Evolutionary conservation across 257 asterid species (phyloP), one percentile per base, ranked within the genome.

Genomic region (Capsicum baccatum): DNA sequence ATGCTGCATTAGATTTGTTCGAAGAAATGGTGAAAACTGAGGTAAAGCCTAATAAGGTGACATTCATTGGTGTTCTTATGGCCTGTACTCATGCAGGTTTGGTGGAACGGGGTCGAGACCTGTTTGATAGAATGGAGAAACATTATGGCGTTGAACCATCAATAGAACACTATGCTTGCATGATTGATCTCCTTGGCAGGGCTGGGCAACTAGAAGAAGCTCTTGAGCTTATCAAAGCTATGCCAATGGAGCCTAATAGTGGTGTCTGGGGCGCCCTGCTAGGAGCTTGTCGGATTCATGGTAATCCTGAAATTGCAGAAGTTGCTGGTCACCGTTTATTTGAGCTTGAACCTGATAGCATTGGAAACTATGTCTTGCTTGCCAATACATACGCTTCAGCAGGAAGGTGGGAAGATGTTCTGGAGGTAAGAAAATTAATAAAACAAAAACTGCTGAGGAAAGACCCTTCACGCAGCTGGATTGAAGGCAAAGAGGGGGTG

Each of bases 191-290:
- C 81, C 85, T 92, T 9, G 93, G 95, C 50, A 88, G 94, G 91
- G 88, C 91, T 0, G 98, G 99, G 9, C 80, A 78, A 68, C 87
- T 93, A 60, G 87, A 93, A 33, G 93, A 93, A 81, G 97, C 97
- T 5, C 87, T 91, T 0, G 50, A 86, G 19, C 89, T 96, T 26
- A 88, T 92, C 26, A 80, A 62, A 85, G 84, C 83, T 8, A 92
- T 94, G 99, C 94, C 97, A 6, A 85, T 91, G 84, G 91, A 91
- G 78, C 90, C 99, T 74, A 86, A 86, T 83, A 95, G 94, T 2
- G 88, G 95, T 52, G 84, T 93, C 8, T 94, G 99, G 99, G 98
- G 99, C 48, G 97, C 98, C 86, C 90, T 96, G 68, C 94, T 96
- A 5, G 98, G 94, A 70, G 91, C 96, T 21, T 91, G 96, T 79